phyloP scores from a whole-genome alignment of 306 rosid genomes.

The Ormosia emarginata region DNA sequence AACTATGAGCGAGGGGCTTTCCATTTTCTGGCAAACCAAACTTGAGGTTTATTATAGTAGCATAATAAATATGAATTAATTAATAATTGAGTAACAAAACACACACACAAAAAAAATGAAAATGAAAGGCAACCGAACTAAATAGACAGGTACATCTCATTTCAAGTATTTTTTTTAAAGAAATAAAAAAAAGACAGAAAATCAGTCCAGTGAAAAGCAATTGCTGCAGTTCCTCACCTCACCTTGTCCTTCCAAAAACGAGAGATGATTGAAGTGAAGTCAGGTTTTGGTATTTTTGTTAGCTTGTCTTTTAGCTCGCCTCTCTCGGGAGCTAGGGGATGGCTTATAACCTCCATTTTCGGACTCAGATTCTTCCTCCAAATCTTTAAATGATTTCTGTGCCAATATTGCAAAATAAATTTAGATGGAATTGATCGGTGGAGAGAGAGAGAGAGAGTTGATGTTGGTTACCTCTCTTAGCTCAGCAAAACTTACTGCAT shows the following conservation, averaged over 20 bases:
- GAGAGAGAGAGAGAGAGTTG: neutral
- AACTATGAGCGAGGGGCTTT: neutral
- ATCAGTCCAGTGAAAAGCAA: neutral
- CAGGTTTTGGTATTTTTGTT: constrained; percentile 23
- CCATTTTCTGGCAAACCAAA: neutral
- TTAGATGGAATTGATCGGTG: too few species aligned
- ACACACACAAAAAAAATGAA: neutral
- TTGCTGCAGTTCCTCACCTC: neutral
- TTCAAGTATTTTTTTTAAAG: neutral
- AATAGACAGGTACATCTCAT: neutral
- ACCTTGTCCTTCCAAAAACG: neutral
- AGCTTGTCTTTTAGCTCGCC: constrained; percentile 69
- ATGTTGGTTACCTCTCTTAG: constrained; percentile 51
- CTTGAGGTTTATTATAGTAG: neutral
- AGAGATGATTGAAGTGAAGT: neutral
- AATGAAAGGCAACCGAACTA: constrained; percentile 11
- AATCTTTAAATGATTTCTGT: constrained; percentile 63
- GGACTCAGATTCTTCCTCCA: constrained; percentile 49
- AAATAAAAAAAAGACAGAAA: neutral
- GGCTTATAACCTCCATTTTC: constrained; percentile 52
- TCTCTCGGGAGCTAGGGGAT: constrained; percentile 51
- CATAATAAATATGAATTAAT: neutral
- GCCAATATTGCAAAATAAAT: neutral
- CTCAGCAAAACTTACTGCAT: constrained; percentile 70
- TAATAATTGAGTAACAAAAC: neutral